Conservation (phyloP, 805 yeast species). For the Candida verbasci region DNA sequence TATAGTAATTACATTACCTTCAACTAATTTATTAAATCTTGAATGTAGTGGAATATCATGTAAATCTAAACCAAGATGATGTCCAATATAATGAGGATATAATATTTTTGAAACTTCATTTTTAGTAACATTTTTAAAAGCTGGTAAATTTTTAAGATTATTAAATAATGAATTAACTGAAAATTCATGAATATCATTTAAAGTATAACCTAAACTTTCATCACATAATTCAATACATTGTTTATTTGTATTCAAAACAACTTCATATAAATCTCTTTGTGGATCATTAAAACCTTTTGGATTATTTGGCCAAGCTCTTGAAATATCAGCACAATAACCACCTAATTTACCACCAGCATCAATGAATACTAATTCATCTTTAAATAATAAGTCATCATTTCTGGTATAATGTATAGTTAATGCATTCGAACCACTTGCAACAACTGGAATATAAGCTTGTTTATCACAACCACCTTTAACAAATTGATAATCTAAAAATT, state of each 20-base stretch:
- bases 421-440: conserved; percentile 90
- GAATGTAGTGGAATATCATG: conserved; percentile 74
- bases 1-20: conserved; percentile 84
- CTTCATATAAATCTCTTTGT: conserved; percentile 84
- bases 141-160: conserved; percentile 66
- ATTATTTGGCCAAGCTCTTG: conserved; percentile 91
- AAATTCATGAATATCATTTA: conserved; percentile 71
- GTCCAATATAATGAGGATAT: conserved; percentile 96
- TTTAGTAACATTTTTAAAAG: conserved; percentile 51
- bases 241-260: conserved; percentile 79
- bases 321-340: conserved; percentile 93
- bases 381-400: conserved; percentile 75
- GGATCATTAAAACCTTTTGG: conserved; percentile 67
- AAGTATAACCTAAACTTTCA: conserved; percentile 45
- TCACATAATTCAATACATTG: conserved; percentile 70
- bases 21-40: conserved; percentile 46
- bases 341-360: conserved; percentile 95
- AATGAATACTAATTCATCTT: conserved; percentile 80
- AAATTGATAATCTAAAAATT: conserved; percentile 79
- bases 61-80: conserved; percentile 88
- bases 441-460: conserved; percentile 91
- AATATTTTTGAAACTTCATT: conserved; percentile 49
- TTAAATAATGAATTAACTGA: conserved; percentile 56
- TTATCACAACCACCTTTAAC: conserved; percentile 84
- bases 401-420: conserved; percentile 90